Conservation (phyloP, 1,284 basidiomycete genomes). For the Leccinum griseonigrum region DNA sequence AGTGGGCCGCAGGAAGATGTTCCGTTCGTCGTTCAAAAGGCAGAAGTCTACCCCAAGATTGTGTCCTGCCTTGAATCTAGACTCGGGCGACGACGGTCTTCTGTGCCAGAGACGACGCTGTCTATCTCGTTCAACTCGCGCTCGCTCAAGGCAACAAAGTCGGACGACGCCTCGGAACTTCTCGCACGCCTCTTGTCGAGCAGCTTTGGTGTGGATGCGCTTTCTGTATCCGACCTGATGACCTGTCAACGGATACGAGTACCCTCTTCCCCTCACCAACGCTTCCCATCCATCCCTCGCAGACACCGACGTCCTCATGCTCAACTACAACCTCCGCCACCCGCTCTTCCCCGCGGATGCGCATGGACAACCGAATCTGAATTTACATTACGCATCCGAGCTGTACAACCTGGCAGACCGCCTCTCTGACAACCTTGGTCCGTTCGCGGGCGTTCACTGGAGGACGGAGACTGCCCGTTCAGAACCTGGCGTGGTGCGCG, state of each 20-base stretch:
- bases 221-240: too few species aligned
- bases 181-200: slow-evolving; percentile 2
- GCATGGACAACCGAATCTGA: not conserved
- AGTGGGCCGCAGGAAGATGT: not conserved
- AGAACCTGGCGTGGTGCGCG: slow-evolving; percentile 42
- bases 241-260: too few species aligned
- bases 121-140: not conserved
- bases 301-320: not conserved
- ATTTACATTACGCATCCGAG: slow-evolving; percentile 37
- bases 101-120: not conserved
- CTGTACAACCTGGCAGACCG: slow-evolving; percentile 39
- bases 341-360: not conserved
- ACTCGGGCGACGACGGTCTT: not conserved
- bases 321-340: not conserved
- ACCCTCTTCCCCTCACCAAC: not conserved
- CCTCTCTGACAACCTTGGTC: slow-evolving; percentile 33
- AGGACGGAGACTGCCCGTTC: slow-evolving; percentile 45
- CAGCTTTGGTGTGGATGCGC: too few species aligned
- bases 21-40: not conserved
- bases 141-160: not conserved
- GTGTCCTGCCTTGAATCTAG: not conserved
- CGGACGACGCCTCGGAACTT: not conserved
- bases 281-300: not conserved
- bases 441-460: slow-evolving; percentile 50
- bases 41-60: not conserved